phyloP scores from a whole-genome alignment of 352 stramenopile species.

The Phytophthora brassicae region DNA sequence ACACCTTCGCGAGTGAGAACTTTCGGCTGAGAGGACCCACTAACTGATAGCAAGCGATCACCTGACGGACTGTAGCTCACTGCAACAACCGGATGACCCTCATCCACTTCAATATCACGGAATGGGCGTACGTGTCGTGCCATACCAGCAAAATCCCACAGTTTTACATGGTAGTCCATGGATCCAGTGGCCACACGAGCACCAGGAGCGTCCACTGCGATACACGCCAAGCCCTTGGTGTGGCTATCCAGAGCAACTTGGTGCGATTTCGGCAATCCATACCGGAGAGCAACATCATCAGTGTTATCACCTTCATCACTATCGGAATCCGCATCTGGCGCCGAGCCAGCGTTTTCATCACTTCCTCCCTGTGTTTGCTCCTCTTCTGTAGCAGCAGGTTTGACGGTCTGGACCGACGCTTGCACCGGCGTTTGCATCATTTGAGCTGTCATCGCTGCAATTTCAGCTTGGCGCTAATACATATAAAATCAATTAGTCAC shows the following conservation, averaged over 20 bases:
- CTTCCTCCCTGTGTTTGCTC: not conserved
- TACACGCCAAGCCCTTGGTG: slow-evolving; percentile 61
- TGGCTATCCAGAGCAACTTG: slow-evolving; percentile 65
- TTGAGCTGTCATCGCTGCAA: slow-evolving; percentile 69
- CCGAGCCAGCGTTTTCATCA: slow-evolving; percentile 16
- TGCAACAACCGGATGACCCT: slow-evolving; percentile 75
- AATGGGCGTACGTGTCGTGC: slow-evolving; percentile 78
- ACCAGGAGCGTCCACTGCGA: slow-evolving; percentile 70
- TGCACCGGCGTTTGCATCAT: slow-evolving; percentile 60
- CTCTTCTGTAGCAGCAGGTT: slow-evolving; percentile 2
- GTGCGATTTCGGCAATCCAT: slow-evolving; percentile 72
- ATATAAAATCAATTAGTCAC: slow-evolving; percentile 5
- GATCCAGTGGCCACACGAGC: slow-evolving; percentile 74
- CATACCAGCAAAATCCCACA: slow-evolving; percentile 90
- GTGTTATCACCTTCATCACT: slow-evolving; percentile 39
- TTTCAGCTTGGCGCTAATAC: slow-evolving; percentile 60
- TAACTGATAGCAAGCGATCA: slow-evolving; percentile 70
- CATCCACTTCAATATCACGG: slow-evolving; percentile 77
- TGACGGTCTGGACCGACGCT: slow-evolving; percentile 20
- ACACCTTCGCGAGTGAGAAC: slow-evolving; percentile 78
- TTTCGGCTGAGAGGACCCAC: slow-evolving; percentile 74
- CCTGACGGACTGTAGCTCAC: slow-evolving; percentile 82
- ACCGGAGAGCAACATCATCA: slow-evolving; percentile 63
- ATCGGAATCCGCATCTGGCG: slow-evolving; percentile 18
- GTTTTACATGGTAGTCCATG: slow-evolving; percentile 84